A percentile compares a stretch with the other conserved stretches of the same genome.
Evolutionary conservation across 768 basidiomycete genomes (phyloP).

Genomic region (Agaricus bisporus): DNA sequence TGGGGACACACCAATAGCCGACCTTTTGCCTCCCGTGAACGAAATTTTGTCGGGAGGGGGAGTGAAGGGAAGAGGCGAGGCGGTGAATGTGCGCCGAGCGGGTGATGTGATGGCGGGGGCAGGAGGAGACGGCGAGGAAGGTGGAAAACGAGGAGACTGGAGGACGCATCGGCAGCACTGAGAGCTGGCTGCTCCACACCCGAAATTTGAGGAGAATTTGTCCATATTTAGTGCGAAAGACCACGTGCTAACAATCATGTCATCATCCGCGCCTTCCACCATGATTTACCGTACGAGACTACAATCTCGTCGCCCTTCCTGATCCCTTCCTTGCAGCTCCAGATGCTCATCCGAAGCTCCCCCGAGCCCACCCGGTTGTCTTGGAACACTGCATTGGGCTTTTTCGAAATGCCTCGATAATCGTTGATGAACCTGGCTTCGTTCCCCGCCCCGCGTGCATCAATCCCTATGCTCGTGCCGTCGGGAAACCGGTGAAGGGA

Average conservation of each 20-base stretch:
- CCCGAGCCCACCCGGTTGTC: constrained; percentile 49
- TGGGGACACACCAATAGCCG: constrained; percentile 8
- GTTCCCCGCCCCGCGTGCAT: constrained; percentile 74
- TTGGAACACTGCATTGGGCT: constrained; percentile 66
- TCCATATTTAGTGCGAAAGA: constrained; percentile 20
- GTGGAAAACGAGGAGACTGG: constrained; percentile 43
- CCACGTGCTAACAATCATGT: background rate
- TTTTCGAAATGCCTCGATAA: constrained; percentile 69
- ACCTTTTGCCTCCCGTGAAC: constrained; percentile 26
- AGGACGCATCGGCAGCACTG: constrained; percentile 33
- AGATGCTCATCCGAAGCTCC: constrained; percentile 73
- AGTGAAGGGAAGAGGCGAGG: constrained; percentile 27
- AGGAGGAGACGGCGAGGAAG: constrained; percentile 54
- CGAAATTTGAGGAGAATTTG: constrained; percentile 24
- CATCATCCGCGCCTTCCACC: constrained; percentile 56
- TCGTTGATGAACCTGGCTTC: constrained; percentile 90
- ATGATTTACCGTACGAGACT: constrained; percentile 84
- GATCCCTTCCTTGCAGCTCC: constrained; percentile 54
- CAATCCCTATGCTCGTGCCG: constrained; percentile 66
- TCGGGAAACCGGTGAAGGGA: constrained; percentile 60
- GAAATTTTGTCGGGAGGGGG: background rate
- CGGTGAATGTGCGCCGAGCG: constrained; percentile 36
- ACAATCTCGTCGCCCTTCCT: constrained; percentile 80
- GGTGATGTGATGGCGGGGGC: constrained; percentile 32
- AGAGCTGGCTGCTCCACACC: constrained; percentile 7